A percentile compares a stretch with the other conserved stretches of the same genome.
Conservation (phyloP, 208 protist species). For the Wallacemonas sp. region DNA sequence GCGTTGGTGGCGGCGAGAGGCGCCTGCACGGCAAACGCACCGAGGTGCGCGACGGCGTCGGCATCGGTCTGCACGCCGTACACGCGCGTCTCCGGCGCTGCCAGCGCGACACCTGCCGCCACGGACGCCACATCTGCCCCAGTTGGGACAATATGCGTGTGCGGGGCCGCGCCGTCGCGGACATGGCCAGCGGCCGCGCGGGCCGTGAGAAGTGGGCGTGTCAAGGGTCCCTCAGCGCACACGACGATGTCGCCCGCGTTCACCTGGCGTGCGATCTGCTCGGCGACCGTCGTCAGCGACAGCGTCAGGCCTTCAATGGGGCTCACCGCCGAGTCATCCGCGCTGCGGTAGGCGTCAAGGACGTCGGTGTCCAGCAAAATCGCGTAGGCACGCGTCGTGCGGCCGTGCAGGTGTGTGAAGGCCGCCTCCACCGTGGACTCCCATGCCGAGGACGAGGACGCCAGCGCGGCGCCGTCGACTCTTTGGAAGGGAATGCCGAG, state of each 20-base stretch:
- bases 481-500: constrained; percentile 39
- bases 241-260: constrained; percentile 69
- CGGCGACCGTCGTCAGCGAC: constrained; percentile 56
- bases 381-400: constrained; percentile 61
- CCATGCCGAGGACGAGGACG: constrained; percentile 41
- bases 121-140: constrained; percentile 70
- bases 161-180: constrained; percentile 7
- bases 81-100: constrained; percentile 56
- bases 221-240: constrained; percentile 68
- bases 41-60: constrained; percentile 81
- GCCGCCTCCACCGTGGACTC: constrained; percentile 63
- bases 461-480: neutral
- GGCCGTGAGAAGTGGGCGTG: constrained; percentile 65
- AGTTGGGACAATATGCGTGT: constrained; percentile 74
- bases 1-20: constrained; percentile 21
- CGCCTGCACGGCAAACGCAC: constrained; percentile 47
- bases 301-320: constrained; percentile 40
- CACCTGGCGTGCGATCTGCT: constrained; percentile 70
- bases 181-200: constrained; percentile 34
- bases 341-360: constrained; percentile 44
- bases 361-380: constrained; percentile 64
- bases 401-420: constrained; percentile 46
- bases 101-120: constrained; percentile 70
- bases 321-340: constrained; percentile 20
- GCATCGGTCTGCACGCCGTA: constrained; percentile 88